Evolutionary conservation across 169 alveolate species (phyloP).

Genomic region (Plasmodium coatneyi): DNA sequence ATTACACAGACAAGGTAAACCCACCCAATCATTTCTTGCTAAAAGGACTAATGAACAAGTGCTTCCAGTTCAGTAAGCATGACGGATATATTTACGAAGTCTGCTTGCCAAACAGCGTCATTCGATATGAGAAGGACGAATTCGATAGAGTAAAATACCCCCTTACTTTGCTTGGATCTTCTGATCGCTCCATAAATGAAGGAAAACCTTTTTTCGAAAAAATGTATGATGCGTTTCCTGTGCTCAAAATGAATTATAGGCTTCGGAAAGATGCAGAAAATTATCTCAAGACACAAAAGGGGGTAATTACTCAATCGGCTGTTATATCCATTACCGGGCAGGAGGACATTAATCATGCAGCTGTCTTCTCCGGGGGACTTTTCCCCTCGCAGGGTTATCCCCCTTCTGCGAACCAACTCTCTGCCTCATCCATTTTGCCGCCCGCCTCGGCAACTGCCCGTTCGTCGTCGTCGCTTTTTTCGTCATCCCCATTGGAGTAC

Average conservation of each 20-base stretch:
- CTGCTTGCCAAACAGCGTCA: constrained; percentile 68
- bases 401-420: neutral
- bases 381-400: constrained; percentile 1
- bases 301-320: neutral
- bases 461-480: neutral
- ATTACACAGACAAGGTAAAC: constrained; percentile 65
- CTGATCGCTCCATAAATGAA: constrained; percentile 36
- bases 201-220: constrained; percentile 75
- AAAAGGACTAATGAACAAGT: constrained; percentile 55
- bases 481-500: neutral
- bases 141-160: constrained; percentile 53
- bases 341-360: neutral
- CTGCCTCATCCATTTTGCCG: neutral
- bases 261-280: constrained; percentile 19
- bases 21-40: constrained; percentile 69
- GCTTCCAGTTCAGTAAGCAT: constrained; percentile 27
- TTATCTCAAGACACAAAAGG: constrained; percentile 15
- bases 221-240: constrained; percentile 73
- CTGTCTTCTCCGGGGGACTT: neutral
- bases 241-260: constrained; percentile 26
- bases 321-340: neutral
- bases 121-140: constrained; percentile 46
- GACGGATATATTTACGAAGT: constrained; percentile 58
- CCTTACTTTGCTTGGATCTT: constrained; percentile 50
- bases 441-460: neutral